These are phyloP conservation scores for Solanum gracilifrons DNA, from an alignment of 257 asterid genomes.

Conservation along the genomic window DNA sequence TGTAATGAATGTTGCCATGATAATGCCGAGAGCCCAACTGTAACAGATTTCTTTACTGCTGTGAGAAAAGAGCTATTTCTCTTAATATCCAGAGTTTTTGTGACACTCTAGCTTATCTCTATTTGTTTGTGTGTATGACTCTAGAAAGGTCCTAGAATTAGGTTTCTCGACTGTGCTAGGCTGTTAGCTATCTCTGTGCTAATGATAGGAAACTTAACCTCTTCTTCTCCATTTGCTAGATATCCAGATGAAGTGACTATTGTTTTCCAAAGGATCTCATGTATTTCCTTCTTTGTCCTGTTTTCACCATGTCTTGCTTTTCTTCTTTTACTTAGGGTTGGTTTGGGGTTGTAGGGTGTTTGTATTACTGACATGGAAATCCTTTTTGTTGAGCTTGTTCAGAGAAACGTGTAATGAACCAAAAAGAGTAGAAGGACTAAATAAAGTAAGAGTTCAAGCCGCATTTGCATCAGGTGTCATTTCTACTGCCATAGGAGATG, in stretches of 20 bases:
- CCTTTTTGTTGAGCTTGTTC: background rate
- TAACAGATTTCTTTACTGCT: background rate
- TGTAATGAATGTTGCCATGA: background rate
- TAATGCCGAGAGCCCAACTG: background rate
- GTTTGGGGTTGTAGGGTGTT: background rate
- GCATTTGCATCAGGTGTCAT: conserved; percentile 83
- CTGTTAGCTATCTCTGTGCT: background rate
- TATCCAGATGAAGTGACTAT: background rate
- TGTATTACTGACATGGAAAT: background rate
- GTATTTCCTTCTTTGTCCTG: background rate
- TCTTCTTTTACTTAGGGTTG: background rate
- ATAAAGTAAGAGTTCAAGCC: conserved; percentile 41
- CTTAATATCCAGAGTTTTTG: background rate
- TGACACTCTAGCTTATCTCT: background rate
- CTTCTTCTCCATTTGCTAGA: background rate
- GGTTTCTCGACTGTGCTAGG: background rate
- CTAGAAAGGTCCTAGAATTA: background rate
- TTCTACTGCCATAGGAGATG: conserved; percentile 73
- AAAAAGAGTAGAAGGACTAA: conserved; percentile 54
- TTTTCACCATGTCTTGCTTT: background rate
- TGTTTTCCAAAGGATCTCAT: background rate
- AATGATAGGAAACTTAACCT: background rate
- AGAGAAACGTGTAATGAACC: conserved; percentile 81
- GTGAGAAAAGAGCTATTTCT: background rate
- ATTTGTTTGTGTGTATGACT: background rate